These are phyloP conservation scores for Actinomucor elegans DNA, from an alignment of 371 early-diverging fungal species.

Conservation along the genomic window DNA sequence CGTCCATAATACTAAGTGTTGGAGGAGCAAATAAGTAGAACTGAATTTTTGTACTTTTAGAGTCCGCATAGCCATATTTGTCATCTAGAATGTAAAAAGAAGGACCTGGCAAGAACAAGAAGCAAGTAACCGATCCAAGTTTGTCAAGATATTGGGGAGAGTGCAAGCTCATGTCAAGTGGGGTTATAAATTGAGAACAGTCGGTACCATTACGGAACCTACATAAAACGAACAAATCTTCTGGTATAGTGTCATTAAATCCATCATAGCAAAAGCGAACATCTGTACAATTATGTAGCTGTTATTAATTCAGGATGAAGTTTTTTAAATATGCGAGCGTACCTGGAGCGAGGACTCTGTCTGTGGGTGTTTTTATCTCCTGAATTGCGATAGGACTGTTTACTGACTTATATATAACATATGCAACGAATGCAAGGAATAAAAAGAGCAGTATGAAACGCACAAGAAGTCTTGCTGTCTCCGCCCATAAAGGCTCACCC, in stretches of 20 bases:
- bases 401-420: not conserved
- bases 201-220: not conserved
- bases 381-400: conserved; percentile 23
- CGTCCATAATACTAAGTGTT: not conserved
- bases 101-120: not conserved
- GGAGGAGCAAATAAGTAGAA: not conserved
- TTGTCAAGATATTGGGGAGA: not conserved
- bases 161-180: not conserved
- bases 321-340: not conserved
- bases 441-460: conserved; percentile 10
- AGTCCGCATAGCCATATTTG: not conserved
- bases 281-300: conserved; percentile 12
- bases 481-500: conserved; percentile 41
- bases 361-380: not conserved
- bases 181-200: not conserved
- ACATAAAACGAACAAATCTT: not conserved
- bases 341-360: conserved; percentile 30
- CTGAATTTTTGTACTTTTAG: not conserved
- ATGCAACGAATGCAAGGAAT: conserved; percentile 17
- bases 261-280: conserved; percentile 39
- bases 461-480: conserved; percentile 23
- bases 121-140: not conserved
- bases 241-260: not conserved
- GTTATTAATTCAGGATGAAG: not conserved
- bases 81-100: not conserved